phyloP scores from a whole-genome alignment of 495 filamentous ascomycete species.

The Schizothecium vesticola region DNA sequence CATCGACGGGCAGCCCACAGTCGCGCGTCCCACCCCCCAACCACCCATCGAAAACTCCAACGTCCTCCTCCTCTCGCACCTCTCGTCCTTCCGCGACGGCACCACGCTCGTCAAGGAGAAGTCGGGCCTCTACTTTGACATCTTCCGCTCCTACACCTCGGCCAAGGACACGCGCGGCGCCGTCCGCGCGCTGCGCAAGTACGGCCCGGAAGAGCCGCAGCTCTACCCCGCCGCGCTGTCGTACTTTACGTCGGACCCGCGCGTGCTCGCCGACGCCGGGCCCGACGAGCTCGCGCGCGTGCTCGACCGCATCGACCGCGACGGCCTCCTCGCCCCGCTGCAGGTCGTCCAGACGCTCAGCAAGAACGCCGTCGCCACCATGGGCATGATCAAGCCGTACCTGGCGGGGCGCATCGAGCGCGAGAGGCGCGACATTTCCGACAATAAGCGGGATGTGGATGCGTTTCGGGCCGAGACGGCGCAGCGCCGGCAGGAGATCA shows the following conservation, averaged over 20 bases:
- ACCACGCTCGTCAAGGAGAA: conserved; percentile 91
- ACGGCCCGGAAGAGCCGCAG: conserved; percentile 86
- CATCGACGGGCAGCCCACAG: conserved; percentile 52
- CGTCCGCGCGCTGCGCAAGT: conserved; percentile 81
- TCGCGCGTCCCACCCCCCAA: conserved; percentile 28
- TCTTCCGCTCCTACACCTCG: conserved; percentile 93
- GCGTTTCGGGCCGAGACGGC: conserved; percentile 85
- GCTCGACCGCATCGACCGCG: conserved; percentile 78
- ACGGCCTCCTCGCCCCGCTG: conserved; percentile 89
- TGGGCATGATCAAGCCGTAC: conserved; percentile 95
- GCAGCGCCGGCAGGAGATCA: conserved; percentile 68
- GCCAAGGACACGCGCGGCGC: conserved; percentile 89
- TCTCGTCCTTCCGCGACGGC: conserved; percentile 84
- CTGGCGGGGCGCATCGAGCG: conserved; percentile 80
- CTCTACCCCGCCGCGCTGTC: conserved; percentile 88
- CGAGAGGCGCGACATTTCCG: conserved; percentile 75
- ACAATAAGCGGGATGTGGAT: conserved; percentile 76
- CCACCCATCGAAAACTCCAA: conserved; percentile 91
- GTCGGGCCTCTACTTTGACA: conserved; percentile 86
- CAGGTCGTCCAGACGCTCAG: conserved; percentile 90
- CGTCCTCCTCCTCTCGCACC: conserved; percentile 83
- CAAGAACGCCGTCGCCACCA: conserved; percentile 67
- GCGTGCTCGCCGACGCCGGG: conserved; percentile 80
- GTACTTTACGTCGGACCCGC: conserved; percentile 83
- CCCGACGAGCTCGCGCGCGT: conserved; percentile 74